A percentile compares a stretch with the other conserved stretches of the same genome.
Conservation (phyloP, 768 basidiomycete genomes). For the Phallus indusiatus region DNA sequence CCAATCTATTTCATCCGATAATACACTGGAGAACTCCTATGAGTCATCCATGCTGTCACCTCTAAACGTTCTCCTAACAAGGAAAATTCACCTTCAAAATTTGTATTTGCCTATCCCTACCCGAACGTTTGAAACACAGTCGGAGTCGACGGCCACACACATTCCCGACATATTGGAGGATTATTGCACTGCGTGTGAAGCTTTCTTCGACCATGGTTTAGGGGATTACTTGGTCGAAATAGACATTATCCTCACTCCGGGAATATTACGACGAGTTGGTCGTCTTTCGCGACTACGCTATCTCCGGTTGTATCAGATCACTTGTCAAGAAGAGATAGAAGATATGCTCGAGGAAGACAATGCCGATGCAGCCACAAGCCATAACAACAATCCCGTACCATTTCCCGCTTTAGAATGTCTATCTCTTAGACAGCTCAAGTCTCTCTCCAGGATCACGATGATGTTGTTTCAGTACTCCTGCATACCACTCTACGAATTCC, state of each 20-base stretch:
- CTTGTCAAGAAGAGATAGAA: neutral
- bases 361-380: neutral
- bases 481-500: neutral
- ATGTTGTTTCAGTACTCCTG: neutral
- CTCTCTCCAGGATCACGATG: neutral
- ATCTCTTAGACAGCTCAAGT: neutral
- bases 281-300: neutral
- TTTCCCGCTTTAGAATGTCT: neutral
- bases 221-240: neutral
- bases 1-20: neutral
- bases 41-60: neutral
- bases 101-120: neutral
- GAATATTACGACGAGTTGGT: neutral
- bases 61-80: neutral
- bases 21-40: neutral
- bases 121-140: neutral
- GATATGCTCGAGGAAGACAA: neutral
- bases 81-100: neutral
- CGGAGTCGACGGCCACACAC: neutral
- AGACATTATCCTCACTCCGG: neutral
- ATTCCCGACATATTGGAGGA: neutral
- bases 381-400: neutral
- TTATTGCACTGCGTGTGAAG: neutral
- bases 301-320: neutral
- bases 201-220: neutral